phyloP scores from a whole-genome alignment of 2,329 filamentous ascomycete genomes.

The Claviceps maximensis region DNA sequence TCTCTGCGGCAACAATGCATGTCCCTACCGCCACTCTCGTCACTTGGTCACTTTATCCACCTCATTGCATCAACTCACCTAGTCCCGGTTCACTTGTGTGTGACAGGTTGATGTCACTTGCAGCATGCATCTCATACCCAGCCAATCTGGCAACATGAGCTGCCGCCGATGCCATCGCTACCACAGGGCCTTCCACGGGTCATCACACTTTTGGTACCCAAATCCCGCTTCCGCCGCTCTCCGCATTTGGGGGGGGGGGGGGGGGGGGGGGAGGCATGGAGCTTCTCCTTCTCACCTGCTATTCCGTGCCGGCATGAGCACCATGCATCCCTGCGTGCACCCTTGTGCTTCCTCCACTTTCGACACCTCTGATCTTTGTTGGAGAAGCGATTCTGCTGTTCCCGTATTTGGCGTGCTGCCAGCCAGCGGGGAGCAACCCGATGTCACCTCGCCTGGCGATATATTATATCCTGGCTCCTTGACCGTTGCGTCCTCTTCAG shows the following conservation, averaged over 20 bases:
- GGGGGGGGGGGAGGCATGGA: too few relatives aligned
- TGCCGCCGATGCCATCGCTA: constrained; percentile 25
- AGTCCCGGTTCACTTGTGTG: constrained; percentile 12
- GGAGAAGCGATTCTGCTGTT: constrained; percentile 13
- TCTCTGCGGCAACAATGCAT: neutral
- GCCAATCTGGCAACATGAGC: constrained; percentile 42
- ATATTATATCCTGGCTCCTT: constrained; percentile 3
- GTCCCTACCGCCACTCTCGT: neutral
- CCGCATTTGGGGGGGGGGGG: too few relatives aligned
- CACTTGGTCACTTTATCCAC: constrained; percentile 9
- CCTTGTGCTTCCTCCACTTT: neutral
- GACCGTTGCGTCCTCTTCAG: neutral
- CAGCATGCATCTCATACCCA: constrained; percentile 17
- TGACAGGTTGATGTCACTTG: constrained; percentile 14
- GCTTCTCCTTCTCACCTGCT: neutral
- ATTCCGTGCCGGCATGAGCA: neutral
- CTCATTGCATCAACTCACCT: constrained; percentile 6
- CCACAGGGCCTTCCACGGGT: constrained; percentile 6
- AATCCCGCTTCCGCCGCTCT: neutral
- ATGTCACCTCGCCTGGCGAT: constrained; percentile 11
- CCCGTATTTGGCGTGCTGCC: constrained; percentile 6
- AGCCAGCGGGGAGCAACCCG: constrained; percentile 3
- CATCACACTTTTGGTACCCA: neutral
- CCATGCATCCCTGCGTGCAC: neutral
- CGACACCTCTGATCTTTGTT: neutral